phyloP scores from a whole-genome alignment of 2,329 filamentous ascomycete species.

The Apiospora aurea region DNA sequence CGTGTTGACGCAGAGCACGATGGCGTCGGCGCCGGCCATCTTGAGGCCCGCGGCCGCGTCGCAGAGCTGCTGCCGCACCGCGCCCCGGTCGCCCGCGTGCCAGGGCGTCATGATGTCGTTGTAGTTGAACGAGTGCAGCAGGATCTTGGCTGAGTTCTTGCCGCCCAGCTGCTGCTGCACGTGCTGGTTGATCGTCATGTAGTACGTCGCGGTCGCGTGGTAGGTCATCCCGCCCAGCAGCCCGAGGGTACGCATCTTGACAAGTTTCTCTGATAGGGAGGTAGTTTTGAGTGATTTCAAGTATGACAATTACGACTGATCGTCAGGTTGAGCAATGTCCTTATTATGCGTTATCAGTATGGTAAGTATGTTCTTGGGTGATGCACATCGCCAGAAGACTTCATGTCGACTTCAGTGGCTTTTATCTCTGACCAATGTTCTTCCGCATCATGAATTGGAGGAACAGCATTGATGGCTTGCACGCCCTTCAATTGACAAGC shows the following conservation, averaged over 20 bases:
- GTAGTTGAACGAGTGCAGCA: conserved; percentile 33
- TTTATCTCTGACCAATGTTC: neutral
- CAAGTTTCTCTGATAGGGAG: neutral
- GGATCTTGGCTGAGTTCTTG: conserved; percentile 31
- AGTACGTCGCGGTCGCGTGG: conserved; percentile 33
- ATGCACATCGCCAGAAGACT: neutral
- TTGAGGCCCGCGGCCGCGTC: conserved; percentile 28
- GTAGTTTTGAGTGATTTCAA: neutral
- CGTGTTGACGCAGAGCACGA: conserved; percentile 33
- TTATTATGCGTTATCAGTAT: neutral
- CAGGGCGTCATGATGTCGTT: conserved; percentile 30
- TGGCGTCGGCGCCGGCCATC: conserved; percentile 31
- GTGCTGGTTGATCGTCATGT: conserved; percentile 32
- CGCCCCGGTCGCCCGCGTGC: conserved; percentile 30
- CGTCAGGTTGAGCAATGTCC: neutral
- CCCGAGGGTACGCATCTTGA: conserved; percentile 26
- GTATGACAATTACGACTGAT: neutral
- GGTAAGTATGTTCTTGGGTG: neutral
- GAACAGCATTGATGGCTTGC: neutral
- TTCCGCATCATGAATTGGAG: neutral
- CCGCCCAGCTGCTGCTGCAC: conserved; percentile 30
- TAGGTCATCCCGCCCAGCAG: conserved; percentile 34
- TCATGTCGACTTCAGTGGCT: neutral
- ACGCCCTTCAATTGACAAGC: neutral
- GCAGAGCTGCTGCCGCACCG: conserved; percentile 30